A percentile compares a stretch with the other conserved stretches of the same genome.
Evolutionary conservation across 176 grass and related monocot genomes (phyloP).

Genomic region (Alopecurus myosuroides): DNA sequence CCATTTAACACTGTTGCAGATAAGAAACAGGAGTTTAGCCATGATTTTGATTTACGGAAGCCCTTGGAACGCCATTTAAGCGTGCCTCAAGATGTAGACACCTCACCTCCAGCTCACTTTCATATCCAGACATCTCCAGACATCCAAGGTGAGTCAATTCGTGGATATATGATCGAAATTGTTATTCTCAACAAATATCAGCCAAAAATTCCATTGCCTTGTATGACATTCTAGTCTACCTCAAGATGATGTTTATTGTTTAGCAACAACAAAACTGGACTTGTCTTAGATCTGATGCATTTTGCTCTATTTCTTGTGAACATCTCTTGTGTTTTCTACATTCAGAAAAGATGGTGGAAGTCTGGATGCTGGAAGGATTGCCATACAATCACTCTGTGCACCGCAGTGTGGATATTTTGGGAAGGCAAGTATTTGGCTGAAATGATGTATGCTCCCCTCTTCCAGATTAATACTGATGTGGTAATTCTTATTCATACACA

Average conservation of each 20-base stretch:
- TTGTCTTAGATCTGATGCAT: neutral
- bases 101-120: slow-evolving; percentile 47
- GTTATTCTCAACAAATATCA: neutral
- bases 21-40: slow-evolving; percentile 67
- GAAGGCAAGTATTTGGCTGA: slow-evolving; percentile 35
- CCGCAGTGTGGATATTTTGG: slow-evolving; percentile 85
- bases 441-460: neutral
- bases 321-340: neutral
- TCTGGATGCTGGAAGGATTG: slow-evolving; percentile 62
- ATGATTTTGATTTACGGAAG: slow-evolving; percentile 88
- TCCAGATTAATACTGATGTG: neutral
- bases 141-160: slow-evolving; percentile 43
- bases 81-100: slow-evolving; percentile 51
- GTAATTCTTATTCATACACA: neutral
- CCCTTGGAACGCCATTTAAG: slow-evolving; percentile 75
- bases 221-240: neutral
- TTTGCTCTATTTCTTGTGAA: neutral
- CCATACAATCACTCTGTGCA: slow-evolving; percentile 86
- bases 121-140: slow-evolving; percentile 65
- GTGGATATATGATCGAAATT: slow-evolving; percentile 1
- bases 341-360: slow-evolving; percentile 64
- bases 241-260: neutral
- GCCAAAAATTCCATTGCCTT: neutral
- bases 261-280: neutral
- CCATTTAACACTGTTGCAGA: slow-evolving; percentile 44